A percentile compares a stretch with the other conserved stretches of the same genome.
Conservation (phyloP, 345 rosid genomes). For the Brassica nigra region DNA sequence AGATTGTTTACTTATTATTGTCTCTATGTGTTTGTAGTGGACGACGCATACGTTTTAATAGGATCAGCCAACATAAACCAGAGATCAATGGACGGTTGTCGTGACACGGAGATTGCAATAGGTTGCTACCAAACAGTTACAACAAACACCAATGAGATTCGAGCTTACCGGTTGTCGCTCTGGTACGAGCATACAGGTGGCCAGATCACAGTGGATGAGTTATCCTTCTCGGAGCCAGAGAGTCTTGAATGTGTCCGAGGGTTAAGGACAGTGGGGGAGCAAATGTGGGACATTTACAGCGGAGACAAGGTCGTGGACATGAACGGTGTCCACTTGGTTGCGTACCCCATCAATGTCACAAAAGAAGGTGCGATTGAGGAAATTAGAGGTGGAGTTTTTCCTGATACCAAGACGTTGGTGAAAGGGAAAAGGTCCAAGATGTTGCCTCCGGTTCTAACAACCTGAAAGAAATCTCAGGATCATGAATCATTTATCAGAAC, state of each 20-base stretch:
- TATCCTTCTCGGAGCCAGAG: constrained; percentile 53
- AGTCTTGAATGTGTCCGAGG: constrained; percentile 57
- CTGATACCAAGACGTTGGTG: constrained; percentile 73
- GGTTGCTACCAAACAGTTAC: constrained; percentile 54
- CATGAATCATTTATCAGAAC: constrained; percentile 5
- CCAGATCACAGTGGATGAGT: constrained; percentile 39
- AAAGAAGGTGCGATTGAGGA: constrained; percentile 61
- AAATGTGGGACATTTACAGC: constrained; percentile 74
- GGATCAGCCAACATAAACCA: constrained; percentile 89
- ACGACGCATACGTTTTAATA: constrained; percentile 62
- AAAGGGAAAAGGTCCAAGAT: constrained; percentile 70
- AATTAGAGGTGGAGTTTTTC: constrained; percentile 55
- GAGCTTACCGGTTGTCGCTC: constrained; percentile 59
- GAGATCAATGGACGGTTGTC: constrained; percentile 84
- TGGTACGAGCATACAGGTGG: constrained; percentile 79
- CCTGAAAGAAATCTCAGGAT: constrained; percentile 39
- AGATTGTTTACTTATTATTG: neutral
- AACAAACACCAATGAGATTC: constrained; percentile 42
- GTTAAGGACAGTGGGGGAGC: constrained; percentile 54
- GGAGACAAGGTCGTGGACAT: constrained; percentile 69
- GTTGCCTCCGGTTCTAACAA: constrained; percentile 48
- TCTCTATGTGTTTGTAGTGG: constrained; percentile 51
- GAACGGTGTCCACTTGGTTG: constrained; percentile 72
- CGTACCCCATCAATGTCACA: constrained; percentile 60
- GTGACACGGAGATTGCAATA: constrained; percentile 87